Base-by-base conservation (phyloP, 2,329 filamentous ascomycete genomes). In the Xylaria sp. region DNA sequence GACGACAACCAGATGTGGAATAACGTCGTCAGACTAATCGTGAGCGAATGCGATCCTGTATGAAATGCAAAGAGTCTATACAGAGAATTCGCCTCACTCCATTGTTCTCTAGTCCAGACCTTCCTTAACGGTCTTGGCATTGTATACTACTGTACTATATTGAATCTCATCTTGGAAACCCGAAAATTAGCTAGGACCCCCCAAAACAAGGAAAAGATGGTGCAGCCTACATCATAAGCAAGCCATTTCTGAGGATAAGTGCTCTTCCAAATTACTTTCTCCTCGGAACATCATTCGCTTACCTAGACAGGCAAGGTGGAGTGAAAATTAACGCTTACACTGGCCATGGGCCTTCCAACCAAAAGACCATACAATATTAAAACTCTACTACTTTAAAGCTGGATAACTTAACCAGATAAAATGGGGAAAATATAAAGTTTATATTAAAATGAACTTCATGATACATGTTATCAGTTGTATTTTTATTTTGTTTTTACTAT, bases 261-360 rank as follows among this genome's bases (percentile, higher is more conserved):
- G n/a, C 25, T 20, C 4, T 8, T 32, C n/a, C 36, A 46, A 9
- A 20, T 18, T 5, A 4, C 10, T 36, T n/a, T 56, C 30, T 48
- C 28, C 32, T 63, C 58, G 43, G 61, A 30, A n/a, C n/a, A 23
- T 41, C 9, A 32, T 23, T 50, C 23, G 32, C 36, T 56, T 36
- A 63, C 28, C 41, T 13, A 36, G 34, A 28, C n/a, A n/a, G n/a
- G n/a, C n/a, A n/a, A n/a, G n/a, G n/a, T n/a, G n/a, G n/a, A n/a
- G n/a, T n/a, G n/a, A n/a, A n/a, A n/a, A n/a, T n/a, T n/a, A n/a
- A n/a, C n/a, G n/a, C n/a, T n/a, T n/a, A n/a, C n/a, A n/a, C n/a
- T n/a, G n/a, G n/a, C n/a, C n/a, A n/a, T n/a, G n/a, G n/a, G n/a
- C n/a, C n/a, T n/a, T n/a, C n/a, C n/a, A n/a, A n/a, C n/a, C n/a